These are phyloP conservation scores for Tylopilus balloui DNA, from an alignment of 768 basidiomycete species.

Conservation along the genomic window DNA sequence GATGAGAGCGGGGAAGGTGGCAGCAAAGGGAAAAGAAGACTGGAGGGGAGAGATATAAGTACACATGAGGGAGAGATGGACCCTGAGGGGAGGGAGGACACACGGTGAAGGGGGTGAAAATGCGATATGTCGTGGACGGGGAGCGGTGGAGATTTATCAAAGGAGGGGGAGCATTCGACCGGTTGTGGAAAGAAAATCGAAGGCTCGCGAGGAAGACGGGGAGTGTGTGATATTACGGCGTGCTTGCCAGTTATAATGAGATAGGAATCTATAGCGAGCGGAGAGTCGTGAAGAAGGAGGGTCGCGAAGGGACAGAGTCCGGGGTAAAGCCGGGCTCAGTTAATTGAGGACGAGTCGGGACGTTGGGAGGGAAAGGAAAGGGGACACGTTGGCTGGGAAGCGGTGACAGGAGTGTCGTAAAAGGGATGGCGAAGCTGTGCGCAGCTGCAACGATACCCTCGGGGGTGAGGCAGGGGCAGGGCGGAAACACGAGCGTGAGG, in stretches of 20 bases:
- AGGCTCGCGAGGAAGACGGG: conserved; percentile 15
- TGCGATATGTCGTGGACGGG: conserved; percentile 14
- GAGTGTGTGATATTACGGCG: conserved; percentile 28
- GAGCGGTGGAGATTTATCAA: conserved; percentile 20
- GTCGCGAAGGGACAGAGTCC: conserved; percentile 24
- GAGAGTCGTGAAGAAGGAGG: conserved; percentile 14
- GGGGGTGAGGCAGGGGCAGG: conserved; percentile 24
- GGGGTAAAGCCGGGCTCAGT: conserved; percentile 28
- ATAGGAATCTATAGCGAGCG: conserved; percentile 28
- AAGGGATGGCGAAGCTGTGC: conserved; percentile 20
- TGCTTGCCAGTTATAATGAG: conserved; percentile 14
- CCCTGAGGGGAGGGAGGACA: conserved; percentile 17
- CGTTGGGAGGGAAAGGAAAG: conserved; percentile 7
- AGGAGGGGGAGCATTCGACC: conserved; percentile 12
- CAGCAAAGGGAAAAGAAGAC: conserved; percentile 12
- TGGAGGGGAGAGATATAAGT: conserved; percentile 29
- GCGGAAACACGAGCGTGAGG: conserved; percentile 24
- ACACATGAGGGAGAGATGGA: conserved; percentile 21
- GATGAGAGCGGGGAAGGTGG: conserved; percentile 7
- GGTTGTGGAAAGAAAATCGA: conserved; percentile 23
- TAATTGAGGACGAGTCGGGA: conserved; percentile 21
- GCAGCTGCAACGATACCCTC: conserved; percentile 17
- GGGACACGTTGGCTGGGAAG: conserved; percentile 21
- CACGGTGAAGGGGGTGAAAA: conserved; percentile 18
- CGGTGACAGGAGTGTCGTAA: conserved; percentile 24